Percentiles rank a stretch among this genome's conserved stretches.
phyloP scores from a whole-genome alignment of 495 filamentous ascomycete species.

The Hypoxylon cercidicola region DNA sequence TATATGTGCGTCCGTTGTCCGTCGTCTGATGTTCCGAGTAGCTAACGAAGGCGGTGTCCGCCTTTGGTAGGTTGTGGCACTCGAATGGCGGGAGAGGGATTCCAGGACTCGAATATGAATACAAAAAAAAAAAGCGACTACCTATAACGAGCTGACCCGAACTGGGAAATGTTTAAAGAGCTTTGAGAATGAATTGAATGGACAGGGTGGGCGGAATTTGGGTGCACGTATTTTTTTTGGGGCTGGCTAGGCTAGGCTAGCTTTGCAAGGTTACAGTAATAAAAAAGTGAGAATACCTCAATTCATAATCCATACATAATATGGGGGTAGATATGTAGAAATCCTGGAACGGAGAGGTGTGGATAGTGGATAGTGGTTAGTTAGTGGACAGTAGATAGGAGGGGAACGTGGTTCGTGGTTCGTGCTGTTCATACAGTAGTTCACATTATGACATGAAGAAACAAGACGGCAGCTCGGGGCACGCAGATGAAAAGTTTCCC shows the following conservation, averaged over 20 bases:
- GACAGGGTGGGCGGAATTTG: slow-evolving; percentile 40
- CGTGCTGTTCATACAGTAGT: not conserved
- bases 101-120: slow-evolving; percentile 39
- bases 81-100: slow-evolving; percentile 40
- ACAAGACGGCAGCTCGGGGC: slow-evolving; percentile 28
- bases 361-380: slow-evolving; percentile 3
- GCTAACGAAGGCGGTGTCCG: slow-evolving; percentile 32
- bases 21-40: slow-evolving; percentile 21
- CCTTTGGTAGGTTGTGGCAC: slow-evolving; percentile 39
- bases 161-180: slow-evolving; percentile 41
- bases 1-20: not conserved
- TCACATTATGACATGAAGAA: not conserved
- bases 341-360: slow-evolving; percentile 38
- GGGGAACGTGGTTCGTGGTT: slow-evolving; percentile 10
- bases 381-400: not conserved
- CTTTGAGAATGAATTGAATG: slow-evolving; percentile 42
- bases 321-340: slow-evolving; percentile 28
- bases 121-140: slow-evolving; percentile 38
- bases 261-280: slow-evolving; percentile 42
- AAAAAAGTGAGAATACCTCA: slow-evolving; percentile 37
- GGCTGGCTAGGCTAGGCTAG: slow-evolving; percentile 42
- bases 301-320: slow-evolving; percentile 29
- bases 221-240: slow-evolving; percentile 40
- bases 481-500: slow-evolving; percentile 1
- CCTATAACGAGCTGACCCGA: slow-evolving; percentile 43